These are phyloP conservation scores for Erysiphe neolycopersici DNA, from an alignment of 2,329 filamentous ascomycete species.

Conservation along the genomic window DNA sequence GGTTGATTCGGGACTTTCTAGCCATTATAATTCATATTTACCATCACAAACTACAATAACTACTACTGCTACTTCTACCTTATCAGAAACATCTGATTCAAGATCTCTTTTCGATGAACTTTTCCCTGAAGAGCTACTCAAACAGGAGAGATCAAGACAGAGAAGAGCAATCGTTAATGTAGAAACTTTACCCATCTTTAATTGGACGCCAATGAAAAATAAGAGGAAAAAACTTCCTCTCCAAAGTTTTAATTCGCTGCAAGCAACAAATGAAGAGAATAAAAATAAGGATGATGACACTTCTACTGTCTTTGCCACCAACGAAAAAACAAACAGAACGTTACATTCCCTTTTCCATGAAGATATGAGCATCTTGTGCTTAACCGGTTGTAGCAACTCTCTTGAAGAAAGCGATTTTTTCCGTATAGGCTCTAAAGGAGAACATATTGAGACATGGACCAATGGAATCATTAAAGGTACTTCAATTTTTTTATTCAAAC, in stretches of 20 bases:
- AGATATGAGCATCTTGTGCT: conserved; percentile 18
- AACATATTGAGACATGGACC: conserved; percentile 41
- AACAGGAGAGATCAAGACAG: conserved; percentile 11
- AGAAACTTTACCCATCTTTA: conserved; percentile 11
- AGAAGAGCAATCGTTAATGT: conserved; percentile 3
- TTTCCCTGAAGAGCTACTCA: conserved; percentile 20
- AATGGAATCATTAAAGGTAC: conserved; percentile 31
- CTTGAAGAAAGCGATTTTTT: conserved; percentile 44
- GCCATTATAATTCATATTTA: background rate
- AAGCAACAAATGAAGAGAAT: background rate
- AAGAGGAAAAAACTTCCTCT: no score
- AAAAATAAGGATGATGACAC: background rate
- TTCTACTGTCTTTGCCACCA: no score
- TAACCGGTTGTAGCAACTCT: conserved; percentile 29
- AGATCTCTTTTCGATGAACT: conserved; percentile 20
- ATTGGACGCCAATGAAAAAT: conserved; percentile 3
- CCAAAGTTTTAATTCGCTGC: no score
- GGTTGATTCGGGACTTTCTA: background rate
- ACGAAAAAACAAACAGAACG: no score
- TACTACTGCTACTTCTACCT: background rate
- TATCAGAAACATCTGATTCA: background rate
- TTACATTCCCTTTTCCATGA: background rate
- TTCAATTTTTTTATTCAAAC: background rate
- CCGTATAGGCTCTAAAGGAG: conserved; percentile 32
- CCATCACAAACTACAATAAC: background rate